Conservation (phyloP, 2,329 filamentous ascomycete genomes). For the Aspergillus brunneoviolaceus region DNA sequence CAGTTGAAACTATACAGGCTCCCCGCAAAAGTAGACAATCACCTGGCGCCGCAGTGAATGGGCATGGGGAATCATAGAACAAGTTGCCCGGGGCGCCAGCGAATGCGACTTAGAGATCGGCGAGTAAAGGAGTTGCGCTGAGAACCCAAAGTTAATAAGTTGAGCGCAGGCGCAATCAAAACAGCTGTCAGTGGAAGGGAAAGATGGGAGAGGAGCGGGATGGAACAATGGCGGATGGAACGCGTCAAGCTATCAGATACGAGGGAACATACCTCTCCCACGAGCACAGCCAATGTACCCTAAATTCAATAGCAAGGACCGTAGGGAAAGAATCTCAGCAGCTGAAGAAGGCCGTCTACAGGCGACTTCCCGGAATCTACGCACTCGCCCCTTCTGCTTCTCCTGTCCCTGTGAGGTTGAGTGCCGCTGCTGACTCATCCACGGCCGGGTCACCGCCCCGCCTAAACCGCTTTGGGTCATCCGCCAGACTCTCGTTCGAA, state of each 20-base stretch:
- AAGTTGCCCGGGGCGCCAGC: constrained; percentile 15
- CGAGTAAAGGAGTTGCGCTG: background rate
- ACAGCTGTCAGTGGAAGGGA: constrained; percentile 22
- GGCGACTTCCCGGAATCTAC: constrained; percentile 29
- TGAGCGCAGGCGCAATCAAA: constrained; percentile 12
- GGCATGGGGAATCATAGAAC: constrained; percentile 26
- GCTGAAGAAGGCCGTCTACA: constrained; percentile 19
- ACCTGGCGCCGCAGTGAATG: constrained; percentile 26
- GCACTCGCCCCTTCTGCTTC: constrained; percentile 31
- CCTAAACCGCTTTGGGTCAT: constrained; percentile 34
- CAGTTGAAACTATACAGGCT: constrained; percentile 29
- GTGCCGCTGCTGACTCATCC: constrained; percentile 38
- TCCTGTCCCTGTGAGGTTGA: constrained; percentile 38
- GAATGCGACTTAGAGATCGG: constrained; percentile 10
- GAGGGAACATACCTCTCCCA: constrained; percentile 15
- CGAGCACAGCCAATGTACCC: constrained; percentile 5
- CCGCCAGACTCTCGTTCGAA: constrained; percentile 30
- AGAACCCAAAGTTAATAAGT: background rate
- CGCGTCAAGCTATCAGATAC: constrained; percentile 24
- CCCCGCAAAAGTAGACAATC: constrained; percentile 27
- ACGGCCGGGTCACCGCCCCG: constrained; percentile 12
- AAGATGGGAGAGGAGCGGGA: constrained; percentile 13
- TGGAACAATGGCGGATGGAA: constrained; percentile 23
- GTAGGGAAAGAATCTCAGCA: constrained; percentile 18
- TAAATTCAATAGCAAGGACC: background rate